Evolutionary conservation across 192 early-diverging fungal species (phyloP), one percentile per base, ranked within the genome.

Genomic region (Entomortierella lignicola): DNA sequence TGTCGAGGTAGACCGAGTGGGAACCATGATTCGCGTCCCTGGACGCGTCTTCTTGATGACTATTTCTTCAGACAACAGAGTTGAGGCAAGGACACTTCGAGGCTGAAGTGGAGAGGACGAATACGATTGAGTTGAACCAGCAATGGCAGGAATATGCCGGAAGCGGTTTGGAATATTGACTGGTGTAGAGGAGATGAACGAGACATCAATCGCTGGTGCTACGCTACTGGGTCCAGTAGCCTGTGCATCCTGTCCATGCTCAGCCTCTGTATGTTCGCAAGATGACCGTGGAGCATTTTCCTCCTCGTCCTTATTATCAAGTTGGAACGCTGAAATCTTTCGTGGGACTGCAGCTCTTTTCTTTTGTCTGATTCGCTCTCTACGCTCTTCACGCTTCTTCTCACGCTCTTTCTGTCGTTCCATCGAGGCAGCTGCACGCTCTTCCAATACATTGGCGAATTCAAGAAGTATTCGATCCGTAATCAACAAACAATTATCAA

Each of bases 401-500:
- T 69, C 75, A n/a, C 63, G 31, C n/a, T 69, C 74, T 12, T 56
- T 42, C 25, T 27, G 54, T 2, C 60, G 42, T 34, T 69, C 75
- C 25, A 61, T 13, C 2, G 68, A 60, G 15, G 55, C 48, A 29
- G 53, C 51, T 41, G 56, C 56, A 7, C 75, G 84, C 26, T 77
- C 69, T 21, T 77, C 72, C 27, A 88, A 43, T 23, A 81, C 68
- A 8, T 56, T 73, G 12, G 86, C 86, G 71, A 88, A 83, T 34
- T 83, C 80, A 5, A 82, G 64, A 15, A 88, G 56, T 2, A 73
- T 48, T 3, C 69, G 30, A 47, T 88, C 86, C 21, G 86, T 88
- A 10, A 88, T 72, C 56, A 72, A 27, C 12, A 61, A 58, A 59
- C 84, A 85, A 12, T 79, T 82, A 56, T 82, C 86, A n/a, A 88